These are phyloP conservation scores for Aspergillus costaricaensis DNA, from an alignment of 2,329 filamentous ascomycete genomes.

Conservation along the genomic window DNA sequence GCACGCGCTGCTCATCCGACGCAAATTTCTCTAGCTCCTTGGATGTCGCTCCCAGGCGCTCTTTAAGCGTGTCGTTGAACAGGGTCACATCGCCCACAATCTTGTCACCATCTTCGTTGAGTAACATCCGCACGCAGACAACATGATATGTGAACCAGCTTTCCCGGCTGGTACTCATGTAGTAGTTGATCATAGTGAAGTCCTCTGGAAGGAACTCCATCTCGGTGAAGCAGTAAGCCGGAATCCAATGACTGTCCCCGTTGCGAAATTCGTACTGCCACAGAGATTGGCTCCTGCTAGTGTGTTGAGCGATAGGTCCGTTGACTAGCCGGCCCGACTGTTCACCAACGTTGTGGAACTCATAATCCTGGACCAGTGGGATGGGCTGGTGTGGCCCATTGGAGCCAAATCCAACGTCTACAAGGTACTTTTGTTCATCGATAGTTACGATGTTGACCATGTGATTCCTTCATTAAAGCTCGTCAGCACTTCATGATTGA, in stretches of 20 bases:
- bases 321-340: neutral
- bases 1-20: neutral
- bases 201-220: neutral
- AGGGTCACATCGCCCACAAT: neutral
- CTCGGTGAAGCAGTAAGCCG: slow-evolving; percentile 1
- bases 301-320: neutral
- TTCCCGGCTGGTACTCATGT: neutral
- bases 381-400: neutral
- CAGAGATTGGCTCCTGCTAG: neutral
- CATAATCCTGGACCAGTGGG: neutral
- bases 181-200: slow-evolving; percentile 1
- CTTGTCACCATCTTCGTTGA: neutral
- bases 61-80: neutral
- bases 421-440: neutral
- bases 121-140: neutral
- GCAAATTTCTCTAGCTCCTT: neutral
- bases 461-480: neutral
- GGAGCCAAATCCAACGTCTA: slow-evolving; percentile 3
- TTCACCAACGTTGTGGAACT: slow-evolving; percentile 4
- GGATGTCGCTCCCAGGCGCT: neutral
- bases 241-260: neutral
- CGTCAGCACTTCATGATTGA: neutral
- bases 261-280: slow-evolving; percentile 4
- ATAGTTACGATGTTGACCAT: slow-evolving; percentile 1
- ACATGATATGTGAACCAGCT: neutral